Conservation (phyloP, 164 flowering plant genomes). For the Piper betle region DNA sequence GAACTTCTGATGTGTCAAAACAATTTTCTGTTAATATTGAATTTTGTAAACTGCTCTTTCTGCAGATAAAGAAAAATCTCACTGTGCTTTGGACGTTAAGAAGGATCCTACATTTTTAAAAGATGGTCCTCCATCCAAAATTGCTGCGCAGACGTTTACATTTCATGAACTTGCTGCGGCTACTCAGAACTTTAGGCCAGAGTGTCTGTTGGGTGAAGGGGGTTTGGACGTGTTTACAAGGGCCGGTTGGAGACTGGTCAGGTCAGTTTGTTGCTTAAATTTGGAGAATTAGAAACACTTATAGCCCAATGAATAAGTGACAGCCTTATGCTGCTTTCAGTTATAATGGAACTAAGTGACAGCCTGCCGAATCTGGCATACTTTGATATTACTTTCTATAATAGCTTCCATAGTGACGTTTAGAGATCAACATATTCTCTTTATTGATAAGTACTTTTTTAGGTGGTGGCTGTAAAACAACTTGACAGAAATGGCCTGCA, state of each 20-base stretch:
- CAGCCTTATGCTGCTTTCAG: background rate
- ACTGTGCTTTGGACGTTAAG: conserved; percentile 1
- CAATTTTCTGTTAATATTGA: background rate
- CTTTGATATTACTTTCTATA: background rate
- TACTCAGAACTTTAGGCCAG: conserved; percentile 3
- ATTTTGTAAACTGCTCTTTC: background rate
- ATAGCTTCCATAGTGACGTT: background rate
- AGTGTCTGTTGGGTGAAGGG: conserved; percentile 7
- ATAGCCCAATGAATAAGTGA: background rate
- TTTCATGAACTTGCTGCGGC: conserved; percentile 5
- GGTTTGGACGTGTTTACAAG: conserved; percentile 8
- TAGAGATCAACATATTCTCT: background rate
- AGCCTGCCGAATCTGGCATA: background rate
- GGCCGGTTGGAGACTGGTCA: conserved; percentile 7
- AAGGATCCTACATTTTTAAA: conserved; percentile 1
- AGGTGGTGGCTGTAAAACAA: conserved; percentile 10
- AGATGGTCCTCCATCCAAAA: conserved; percentile 2
- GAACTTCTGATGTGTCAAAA: too few relatives aligned
- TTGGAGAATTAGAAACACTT: background rate
- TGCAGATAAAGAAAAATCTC: conserved; percentile 10
- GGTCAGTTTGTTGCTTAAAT: background rate
- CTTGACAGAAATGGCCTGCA: conserved; percentile 6
- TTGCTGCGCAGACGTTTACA: conserved; percentile 6
- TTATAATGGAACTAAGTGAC: background rate
- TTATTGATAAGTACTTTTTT: background rate